Evolutionary conservation across 2,329 filamentous ascomycete species (phyloP).

Genomic region (Phialophora chinensis): DNA sequence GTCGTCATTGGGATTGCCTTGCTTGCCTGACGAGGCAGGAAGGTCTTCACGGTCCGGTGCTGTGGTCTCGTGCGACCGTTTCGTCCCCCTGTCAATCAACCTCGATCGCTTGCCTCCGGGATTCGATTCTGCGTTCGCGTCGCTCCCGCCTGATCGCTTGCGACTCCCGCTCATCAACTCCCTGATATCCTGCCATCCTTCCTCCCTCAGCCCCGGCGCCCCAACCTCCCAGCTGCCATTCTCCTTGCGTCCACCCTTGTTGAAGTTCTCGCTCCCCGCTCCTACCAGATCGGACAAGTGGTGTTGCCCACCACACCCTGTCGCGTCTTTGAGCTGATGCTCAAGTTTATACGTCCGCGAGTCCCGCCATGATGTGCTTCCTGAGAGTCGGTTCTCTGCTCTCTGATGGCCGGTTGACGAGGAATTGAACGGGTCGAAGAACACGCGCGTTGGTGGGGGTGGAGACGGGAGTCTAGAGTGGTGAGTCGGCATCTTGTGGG

Average conservation of each 20-base stretch:
- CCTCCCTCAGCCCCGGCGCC: slow-evolving; percentile 43
- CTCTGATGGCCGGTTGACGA: slow-evolving; percentile 79
- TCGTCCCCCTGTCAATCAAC: slow-evolving; percentile 1
- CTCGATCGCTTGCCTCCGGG: slow-evolving; percentile 27
- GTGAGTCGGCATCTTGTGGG: slow-evolving; percentile 28
- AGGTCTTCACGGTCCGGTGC: neutral
- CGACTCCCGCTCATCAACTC: slow-evolving; percentile 56
- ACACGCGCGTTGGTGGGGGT: slow-evolving; percentile 35
- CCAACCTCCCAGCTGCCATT: slow-evolving; percentile 60
- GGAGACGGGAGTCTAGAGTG: slow-evolving; percentile 27
- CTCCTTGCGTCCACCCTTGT: slow-evolving; percentile 56
- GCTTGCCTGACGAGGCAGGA: slow-evolving; percentile 9
- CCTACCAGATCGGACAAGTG: slow-evolving; percentile 68
- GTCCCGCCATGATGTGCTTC: slow-evolving; percentile 72
- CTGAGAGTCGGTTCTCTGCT: slow-evolving; percentile 69
- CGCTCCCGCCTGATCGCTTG: slow-evolving; percentile 42
- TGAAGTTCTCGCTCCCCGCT: slow-evolving; percentile 64
- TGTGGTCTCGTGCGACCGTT: neutral
- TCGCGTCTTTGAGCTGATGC: slow-evolving; percentile 68
- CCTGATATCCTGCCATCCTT: slow-evolving; percentile 51
- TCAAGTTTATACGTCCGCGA: slow-evolving; percentile 72
- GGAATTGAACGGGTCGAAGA: slow-evolving; percentile 63
- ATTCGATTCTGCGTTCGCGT: slow-evolving; percentile 6
- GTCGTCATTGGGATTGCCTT: slow-evolving; percentile 5
- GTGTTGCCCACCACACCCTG: slow-evolving; percentile 65